Evolutionary conservation across 1,284 basidiomycete species (phyloP).

Genomic region (Pisolithus thermaeus): DNA sequence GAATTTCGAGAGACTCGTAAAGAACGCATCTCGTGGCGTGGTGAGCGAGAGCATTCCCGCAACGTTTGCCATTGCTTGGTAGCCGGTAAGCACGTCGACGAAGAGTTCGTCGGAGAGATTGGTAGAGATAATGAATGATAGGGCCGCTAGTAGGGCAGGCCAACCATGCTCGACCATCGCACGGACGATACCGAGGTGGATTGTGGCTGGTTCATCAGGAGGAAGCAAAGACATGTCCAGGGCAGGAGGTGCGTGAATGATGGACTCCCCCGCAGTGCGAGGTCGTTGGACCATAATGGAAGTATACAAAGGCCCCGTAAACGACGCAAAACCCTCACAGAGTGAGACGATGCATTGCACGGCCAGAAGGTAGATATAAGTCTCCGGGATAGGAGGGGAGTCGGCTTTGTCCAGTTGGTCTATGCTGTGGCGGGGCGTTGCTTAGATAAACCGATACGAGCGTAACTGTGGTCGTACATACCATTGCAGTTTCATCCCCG

Average conservation of each 20-base stretch:
- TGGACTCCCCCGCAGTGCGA: slow-evolving; percentile 57
- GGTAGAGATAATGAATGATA: slow-evolving; percentile 86
- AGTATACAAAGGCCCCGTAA: slow-evolving; percentile 66
- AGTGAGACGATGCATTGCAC: slow-evolving; percentile 86
- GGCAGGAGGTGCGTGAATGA: slow-evolving; percentile 67
- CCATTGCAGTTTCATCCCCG: slow-evolving; percentile 84
- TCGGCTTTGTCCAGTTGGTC: slow-evolving; percentile 97
- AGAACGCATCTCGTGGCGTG: slow-evolving; percentile 90
- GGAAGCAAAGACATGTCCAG: slow-evolving; percentile 62
- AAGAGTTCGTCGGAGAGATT: slow-evolving; percentile 87
- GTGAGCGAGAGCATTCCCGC: slow-evolving; percentile 82
- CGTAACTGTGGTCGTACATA: slow-evolving; percentile 30
- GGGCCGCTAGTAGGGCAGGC: slow-evolving; percentile 84
- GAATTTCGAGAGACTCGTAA: slow-evolving; percentile 81
- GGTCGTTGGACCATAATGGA: slow-evolving; percentile 62
- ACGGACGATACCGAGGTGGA: slow-evolving; percentile 55
- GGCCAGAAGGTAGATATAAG: slow-evolving; percentile 88
- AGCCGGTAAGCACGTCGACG: slow-evolving; percentile 73
- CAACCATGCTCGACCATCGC: slow-evolving; percentile 83
- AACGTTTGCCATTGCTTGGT: slow-evolving; percentile 83
- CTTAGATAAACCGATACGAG: neutral
- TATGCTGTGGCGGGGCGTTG: slow-evolving; percentile 50
- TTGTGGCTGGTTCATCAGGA: slow-evolving; percentile 46
- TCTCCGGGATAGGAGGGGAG: slow-evolving; percentile 85
- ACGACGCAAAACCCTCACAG: slow-evolving; percentile 81